Evolutionary conservation across 2,329 filamentous ascomycete species (phyloP), one percentile per base, ranked within the genome.

Genomic region (Diaporthe citriasiana): DNA sequence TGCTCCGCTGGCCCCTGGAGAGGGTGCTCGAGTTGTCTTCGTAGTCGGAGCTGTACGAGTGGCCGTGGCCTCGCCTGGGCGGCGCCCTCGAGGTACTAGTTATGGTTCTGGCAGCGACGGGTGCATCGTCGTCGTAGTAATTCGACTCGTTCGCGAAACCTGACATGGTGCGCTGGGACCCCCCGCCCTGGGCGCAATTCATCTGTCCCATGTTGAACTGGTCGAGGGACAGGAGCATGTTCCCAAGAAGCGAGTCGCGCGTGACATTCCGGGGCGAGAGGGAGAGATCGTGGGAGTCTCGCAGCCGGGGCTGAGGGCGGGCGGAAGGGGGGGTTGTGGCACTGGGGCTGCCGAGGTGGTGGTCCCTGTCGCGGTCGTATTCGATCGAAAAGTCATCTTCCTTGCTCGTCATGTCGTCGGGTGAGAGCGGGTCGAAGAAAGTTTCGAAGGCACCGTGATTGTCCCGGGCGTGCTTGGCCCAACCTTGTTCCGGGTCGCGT

Each of bases 171-270:
- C 79, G 77, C 51, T 80, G 76, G 22, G 40, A 70, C 56, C 76
- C 77, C 56, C 77, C 59, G 22, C 25, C 45, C 55, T 69, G 77
- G 12, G 80, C 78, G 8, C 81, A 80, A 75, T 79, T 79, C 59
- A 84, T 80, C 77, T 89, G 86, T 57, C 83, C 87, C 78, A 90
- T 87, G 53, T 90, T 92, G 80, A 96, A 91, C 82, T 96, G 93
- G 83, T 98, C 96, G 77, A 99, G 92, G 53, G 95, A 98, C 77
- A 97, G 88, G 75, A 98, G 91, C 93, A 99, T 97, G 83, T 98
- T 97, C 83, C 97, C 93, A 74, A 99, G 95, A 78, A 99, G 92
- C 47, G 95, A 98, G 81, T 97, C 94, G 78, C 96, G 92, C 53
- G 94, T 94, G 76, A 94, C 91, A 81, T 94, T 91, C 75, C 92